Conservation (phyloP, 192 early-diverging fungal species). For the Chytriomyces sp. region DNA sequence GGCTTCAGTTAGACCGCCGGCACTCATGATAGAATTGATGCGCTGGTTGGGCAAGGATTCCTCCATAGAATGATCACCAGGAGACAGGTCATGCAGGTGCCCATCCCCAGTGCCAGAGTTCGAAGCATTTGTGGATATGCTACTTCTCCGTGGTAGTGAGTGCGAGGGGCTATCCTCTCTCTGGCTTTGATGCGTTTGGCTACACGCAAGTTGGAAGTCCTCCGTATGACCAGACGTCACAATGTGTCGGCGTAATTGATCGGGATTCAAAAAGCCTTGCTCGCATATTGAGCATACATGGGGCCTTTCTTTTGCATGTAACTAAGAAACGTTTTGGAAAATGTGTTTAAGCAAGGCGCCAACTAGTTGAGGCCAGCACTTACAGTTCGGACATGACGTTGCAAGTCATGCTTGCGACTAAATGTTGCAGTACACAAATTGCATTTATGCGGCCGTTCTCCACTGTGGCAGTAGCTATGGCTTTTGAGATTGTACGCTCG, state of each 20-base stretch:
- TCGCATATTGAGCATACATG: constrained; percentile 9
- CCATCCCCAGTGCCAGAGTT: too few relatives aligned
- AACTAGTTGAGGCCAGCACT: not conserved
- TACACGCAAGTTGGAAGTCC: not conserved
- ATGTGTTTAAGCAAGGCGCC: not conserved
- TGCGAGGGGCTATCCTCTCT: too few relatives aligned
- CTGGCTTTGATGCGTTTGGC: too few relatives aligned
- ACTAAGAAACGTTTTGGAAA: not conserved
- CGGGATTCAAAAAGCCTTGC: constrained; percentile 11
- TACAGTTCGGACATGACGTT: constrained; percentile 52
- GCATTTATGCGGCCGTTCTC: constrained; percentile 62
- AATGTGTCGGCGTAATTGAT: constrained; percentile 13
- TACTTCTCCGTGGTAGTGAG: too few relatives aligned
- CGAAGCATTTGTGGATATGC: too few relatives aligned
- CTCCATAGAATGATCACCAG: too few relatives aligned
- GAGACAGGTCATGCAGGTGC: too few relatives aligned
- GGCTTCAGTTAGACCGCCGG: too few relatives aligned
- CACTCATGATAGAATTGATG: too few relatives aligned
- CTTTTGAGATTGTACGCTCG: constrained; percentile 81
- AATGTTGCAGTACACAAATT: constrained; percentile 69
- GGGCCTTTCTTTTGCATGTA: constrained; percentile 29
- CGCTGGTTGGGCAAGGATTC: too few relatives aligned
- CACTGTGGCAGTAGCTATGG: constrained; percentile 70
- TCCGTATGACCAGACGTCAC: not conserved
- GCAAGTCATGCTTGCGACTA: constrained; percentile 78